Evolutionary conservation across 148 eudicot genomes (phyloP), one percentile per base, ranked within the genome.

Genomic region (Cornus controversa): DNA sequence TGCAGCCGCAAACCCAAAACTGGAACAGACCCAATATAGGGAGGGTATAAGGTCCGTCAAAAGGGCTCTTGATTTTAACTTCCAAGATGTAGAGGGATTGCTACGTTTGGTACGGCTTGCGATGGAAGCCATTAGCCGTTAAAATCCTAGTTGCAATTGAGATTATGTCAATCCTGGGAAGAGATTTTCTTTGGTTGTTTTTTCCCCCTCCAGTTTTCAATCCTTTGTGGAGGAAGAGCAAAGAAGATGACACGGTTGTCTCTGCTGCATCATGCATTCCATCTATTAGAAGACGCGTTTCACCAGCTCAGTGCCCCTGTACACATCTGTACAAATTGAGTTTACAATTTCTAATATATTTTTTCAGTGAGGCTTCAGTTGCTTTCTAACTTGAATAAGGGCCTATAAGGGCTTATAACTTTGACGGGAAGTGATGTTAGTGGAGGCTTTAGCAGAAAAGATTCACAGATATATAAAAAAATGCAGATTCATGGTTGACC

Each of bases 41-140:
- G 96, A 91, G 64, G 85, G 84, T 79, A 82, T 91, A 47, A 31
- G 84, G 58, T 85, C 92, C 47, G 84, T 91, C 36, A 96, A 90
- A 83, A 93, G 83, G 80, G 99, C 96, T 69, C 89, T 96, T 74
- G 93, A 96, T 87, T 96, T 93, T 75, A 93, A 86, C 84, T 96
- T 91, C 77, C 93, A 96, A 78, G 97, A 96, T 77, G 90, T 96
- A 24, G 98, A 91, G 67, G 89, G 92, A 79, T 84, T 96, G 60
- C 77, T 96, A 80, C 97, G 82, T 65, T 82, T 96, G 72, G 94
- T 96, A 69, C 91, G 99, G 76, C 81, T 93, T 74, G 99, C 99
- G 66, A 86, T 86, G 86, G 97, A 96, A 77, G 91, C 91, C 69
- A 85, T 90, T 68, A 83, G 77, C 75, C 93, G 84, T 77, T 91